Percentiles rank a stretch among this genome's conserved stretches.
Conservation (phyloP, 371 early-diverging fungal genomes). For the Rhizopus microsporus region DNA sequence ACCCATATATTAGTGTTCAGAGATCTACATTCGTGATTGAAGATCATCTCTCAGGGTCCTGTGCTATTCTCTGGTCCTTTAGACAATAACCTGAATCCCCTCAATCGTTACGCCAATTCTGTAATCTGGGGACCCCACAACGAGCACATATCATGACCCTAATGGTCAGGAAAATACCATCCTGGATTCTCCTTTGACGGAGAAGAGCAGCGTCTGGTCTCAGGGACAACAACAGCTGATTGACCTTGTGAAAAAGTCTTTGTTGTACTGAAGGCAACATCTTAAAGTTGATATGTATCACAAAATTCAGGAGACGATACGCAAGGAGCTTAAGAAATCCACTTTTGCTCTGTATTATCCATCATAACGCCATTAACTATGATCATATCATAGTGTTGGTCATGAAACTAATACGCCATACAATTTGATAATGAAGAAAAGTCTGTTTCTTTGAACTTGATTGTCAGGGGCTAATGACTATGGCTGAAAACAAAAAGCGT, state of each 20-base stretch:
- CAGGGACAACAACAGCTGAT: conserved; percentile 91
- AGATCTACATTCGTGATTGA: conserved; percentile 61
- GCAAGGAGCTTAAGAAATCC: conserved; percentile 62
- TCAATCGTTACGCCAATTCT: conserved; percentile 64
- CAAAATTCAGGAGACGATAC: conserved; percentile 80
- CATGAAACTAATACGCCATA: conserved; percentile 76
- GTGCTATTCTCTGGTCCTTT: conserved; percentile 80
- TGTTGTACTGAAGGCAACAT: conserved; percentile 81
- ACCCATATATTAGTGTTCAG: conserved; percentile 65
- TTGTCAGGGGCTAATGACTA: no score
- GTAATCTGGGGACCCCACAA: conserved; percentile 75
- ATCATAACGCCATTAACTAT: conserved; percentile 83
- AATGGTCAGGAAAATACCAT: conserved; percentile 20
- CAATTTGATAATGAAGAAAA: conserved; percentile 54
- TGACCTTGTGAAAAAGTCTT: conserved; percentile 70
- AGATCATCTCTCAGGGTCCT: conserved; percentile 76
- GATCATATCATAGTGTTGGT: conserved; percentile 87
- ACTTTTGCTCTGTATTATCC: conserved; percentile 76
- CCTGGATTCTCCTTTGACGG: conserved; percentile 63
- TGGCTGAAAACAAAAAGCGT: no score
- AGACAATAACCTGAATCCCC: conserved; percentile 79
- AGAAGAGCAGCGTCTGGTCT: conserved; percentile 79
- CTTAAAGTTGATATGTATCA: conserved; percentile 78
- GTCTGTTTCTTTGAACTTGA: not conserved
- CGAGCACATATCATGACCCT: conserved; percentile 56